A percentile compares a stretch with the other conserved stretches of the same genome.
phyloP scores from a whole-genome alignment of 2,329 filamentous ascomycete genomes.

The Orbilia oligospora region DNA sequence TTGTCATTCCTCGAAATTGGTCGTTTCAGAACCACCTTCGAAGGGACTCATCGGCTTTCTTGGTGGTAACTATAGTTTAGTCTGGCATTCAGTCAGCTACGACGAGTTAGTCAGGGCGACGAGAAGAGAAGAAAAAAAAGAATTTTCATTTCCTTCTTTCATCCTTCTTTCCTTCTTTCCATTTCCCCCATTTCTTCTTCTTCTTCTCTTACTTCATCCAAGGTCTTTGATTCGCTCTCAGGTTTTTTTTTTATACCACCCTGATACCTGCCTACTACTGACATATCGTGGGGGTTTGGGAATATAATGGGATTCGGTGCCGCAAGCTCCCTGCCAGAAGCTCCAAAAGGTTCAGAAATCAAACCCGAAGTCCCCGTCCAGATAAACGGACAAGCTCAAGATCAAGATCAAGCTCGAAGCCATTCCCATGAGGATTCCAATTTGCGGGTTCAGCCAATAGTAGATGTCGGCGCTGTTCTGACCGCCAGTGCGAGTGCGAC shows the following conservation, averaged over 20 bases:
- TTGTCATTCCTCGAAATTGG: conserved; percentile 38
- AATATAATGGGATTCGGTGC: conserved; percentile 56
- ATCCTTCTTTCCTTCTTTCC: conserved; percentile 18
- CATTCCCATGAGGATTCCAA: conserved; percentile 21
- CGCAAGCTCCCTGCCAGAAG: conserved; percentile 37
- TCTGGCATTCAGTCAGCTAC: conserved; percentile 42
- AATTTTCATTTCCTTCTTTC: conserved; percentile 12
- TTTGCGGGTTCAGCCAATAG: conserved; percentile 42
- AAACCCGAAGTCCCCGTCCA: conserved; percentile 14
- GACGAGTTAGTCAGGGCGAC: conserved; percentile 45
- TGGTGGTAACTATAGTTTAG: conserved; percentile 37
- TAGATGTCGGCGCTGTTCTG: conserved; percentile 58
- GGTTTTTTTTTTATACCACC: conserved; percentile 25
- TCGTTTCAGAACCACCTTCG: conserved; percentile 55
- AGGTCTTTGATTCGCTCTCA: conserved; percentile 32
- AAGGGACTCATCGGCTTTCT: conserved; percentile 44
- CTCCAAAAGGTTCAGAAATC: conserved; percentile 33
- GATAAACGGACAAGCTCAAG: conserved; percentile 22
- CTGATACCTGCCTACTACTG: conserved; percentile 27
- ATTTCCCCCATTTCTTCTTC: conserved; percentile 16
- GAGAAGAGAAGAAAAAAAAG: conserved; percentile 23
- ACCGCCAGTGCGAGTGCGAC: conserved; percentile 58
- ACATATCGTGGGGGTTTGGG: conserved; percentile 29
- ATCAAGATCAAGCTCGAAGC: conserved; percentile 26
- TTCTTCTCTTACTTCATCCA: neutral